Evolutionary conservation across 2,329 filamentous ascomycete genomes (phyloP).

Genomic region (Fusarium verrucosum): DNA sequence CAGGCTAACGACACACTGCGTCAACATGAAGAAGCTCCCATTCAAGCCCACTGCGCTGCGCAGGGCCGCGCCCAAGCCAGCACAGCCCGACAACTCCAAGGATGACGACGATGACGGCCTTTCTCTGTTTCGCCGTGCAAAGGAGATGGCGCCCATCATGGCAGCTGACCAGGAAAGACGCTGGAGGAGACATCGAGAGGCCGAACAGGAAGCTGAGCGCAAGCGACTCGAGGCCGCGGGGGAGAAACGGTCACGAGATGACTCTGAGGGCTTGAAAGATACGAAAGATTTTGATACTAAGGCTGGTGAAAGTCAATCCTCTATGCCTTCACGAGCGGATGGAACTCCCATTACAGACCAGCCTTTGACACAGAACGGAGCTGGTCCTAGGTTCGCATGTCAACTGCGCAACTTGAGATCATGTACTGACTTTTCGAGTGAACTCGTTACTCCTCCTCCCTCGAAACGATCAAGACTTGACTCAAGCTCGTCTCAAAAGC

Average conservation of each 20-base stretch:
- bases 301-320: neutral
- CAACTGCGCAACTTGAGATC: neutral
- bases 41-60: constrained; percentile 61
- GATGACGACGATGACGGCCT: constrained; percentile 51
- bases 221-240: constrained; percentile 19
- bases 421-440: constrained; percentile 40
- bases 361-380: constrained; percentile 13
- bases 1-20: constrained; percentile 15
- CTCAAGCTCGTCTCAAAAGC: constrained; percentile 34
- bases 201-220: constrained; percentile 32
- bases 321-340: neutral
- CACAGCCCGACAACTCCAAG: constrained; percentile 24
- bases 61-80: constrained; percentile 43
- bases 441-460: constrained; percentile 50
- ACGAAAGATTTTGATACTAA: neutral
- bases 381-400: constrained; percentile 38
- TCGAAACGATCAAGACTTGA: constrained; percentile 51
- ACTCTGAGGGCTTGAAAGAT: constrained; percentile 20
- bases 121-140: constrained; percentile 60
- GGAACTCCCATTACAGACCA: constrained; percentile 20
- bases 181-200: constrained; percentile 38
- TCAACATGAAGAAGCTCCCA: constrained; percentile 54
- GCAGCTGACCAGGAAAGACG: constrained; percentile 53
- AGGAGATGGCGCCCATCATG: constrained; percentile 59
- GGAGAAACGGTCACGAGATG: constrained; percentile 39